A percentile compares a stretch with the other conserved stretches of the same genome.
Evolutionary conservation across 2,329 filamentous ascomycete genomes (phyloP).

Genomic region (Cadophora luteo-olivacea): DNA sequence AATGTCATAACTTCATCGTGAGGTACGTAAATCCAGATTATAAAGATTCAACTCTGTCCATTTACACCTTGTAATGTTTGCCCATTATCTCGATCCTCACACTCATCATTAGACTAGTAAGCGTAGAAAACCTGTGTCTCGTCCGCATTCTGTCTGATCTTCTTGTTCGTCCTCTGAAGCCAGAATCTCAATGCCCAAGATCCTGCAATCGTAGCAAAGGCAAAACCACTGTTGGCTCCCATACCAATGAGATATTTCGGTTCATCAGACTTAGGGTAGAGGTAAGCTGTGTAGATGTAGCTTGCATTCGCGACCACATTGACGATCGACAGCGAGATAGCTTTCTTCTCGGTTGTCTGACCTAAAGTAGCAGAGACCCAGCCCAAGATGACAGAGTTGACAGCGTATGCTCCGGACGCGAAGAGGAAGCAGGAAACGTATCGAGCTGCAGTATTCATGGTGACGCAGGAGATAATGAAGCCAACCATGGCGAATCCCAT

Average conservation of each 20-base stretch:
- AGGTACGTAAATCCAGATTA: neutral
- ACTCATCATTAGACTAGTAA: slow-evolving; percentile 20
- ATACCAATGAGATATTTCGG: slow-evolving; percentile 46
- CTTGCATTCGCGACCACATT: slow-evolving; percentile 31
- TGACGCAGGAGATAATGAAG: slow-evolving; percentile 42
- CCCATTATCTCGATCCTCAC: neutral
- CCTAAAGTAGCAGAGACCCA: slow-evolving; percentile 37
- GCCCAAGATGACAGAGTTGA: slow-evolving; percentile 42
- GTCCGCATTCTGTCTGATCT: slow-evolving; percentile 31
- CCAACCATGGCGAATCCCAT: slow-evolving; percentile 42
- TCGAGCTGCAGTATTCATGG: slow-evolving; percentile 42
- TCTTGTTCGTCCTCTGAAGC: slow-evolving; percentile 45
- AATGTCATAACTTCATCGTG: neutral
- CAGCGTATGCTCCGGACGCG: slow-evolving; percentile 42
- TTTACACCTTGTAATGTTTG: neutral
- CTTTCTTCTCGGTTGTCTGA: slow-evolving; percentile 36
- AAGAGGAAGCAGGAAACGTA: slow-evolving; percentile 46
- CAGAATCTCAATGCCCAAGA: slow-evolving; percentile 47
- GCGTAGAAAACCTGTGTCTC: slow-evolving; percentile 29
- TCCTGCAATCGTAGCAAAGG: slow-evolving; percentile 43
- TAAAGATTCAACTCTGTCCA: neutral
- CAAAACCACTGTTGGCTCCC: slow-evolving; percentile 43
- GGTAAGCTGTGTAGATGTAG: slow-evolving; percentile 36
- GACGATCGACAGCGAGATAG: slow-evolving; percentile 33
- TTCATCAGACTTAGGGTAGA: slow-evolving; percentile 40